Evolutionary conservation across 2,329 filamentous ascomycete species (phyloP), one percentile per base, ranked within the genome.

Genomic region (Colletotrichum lupini): DNA sequence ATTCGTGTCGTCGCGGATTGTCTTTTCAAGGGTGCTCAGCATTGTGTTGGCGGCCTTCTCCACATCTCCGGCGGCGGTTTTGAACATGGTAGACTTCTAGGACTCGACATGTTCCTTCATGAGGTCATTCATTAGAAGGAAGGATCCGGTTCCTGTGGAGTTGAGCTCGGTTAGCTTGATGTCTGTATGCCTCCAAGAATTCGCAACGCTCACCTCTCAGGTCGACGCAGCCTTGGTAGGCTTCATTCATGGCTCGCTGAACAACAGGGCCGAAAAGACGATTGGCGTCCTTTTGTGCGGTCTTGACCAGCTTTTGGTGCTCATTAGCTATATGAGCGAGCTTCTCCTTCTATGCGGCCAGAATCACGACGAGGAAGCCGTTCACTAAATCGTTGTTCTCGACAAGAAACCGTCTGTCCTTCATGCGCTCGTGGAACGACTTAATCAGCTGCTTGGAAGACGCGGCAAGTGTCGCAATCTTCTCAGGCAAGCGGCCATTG

Each of bases 211-310:
- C 24, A 67, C 71, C 71, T 49, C 8, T 14, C 11, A 53, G 42
- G 16, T 57, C 30, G 8, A 37, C 30, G 49, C 67, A 66, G 6
- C 19, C 24, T 11, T 56, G 37, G 22, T 71, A 71, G 4, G 62
- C 49, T 3, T 11, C 35, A 24, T 22, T 2, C 56, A 72, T 37
- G 11, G 57, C 22, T 3, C 4, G 7, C 14, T 62, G 35, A 12
- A 74, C 53, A 12, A 11, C 30, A 2, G 61, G 56, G 1, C 35
- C 35, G 9, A 71, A 56, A 6, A 49, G 6, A 6, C 78, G 74
- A 53, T 72, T 78, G 12, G 78, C 77, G 1, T 76, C 75, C 1
- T 75, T 75, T 42, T 78, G 77, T 2, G 66, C 26, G 2, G 76
- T 67, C 57, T 58, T 9, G 3, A 60, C 22, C 28, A 73, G 2